Percentiles rank a stretch among this genome's conserved stretches.
phyloP scores from a whole-genome alignment of 2,329 filamentous ascomycete species.

The Xylariaceae sp. region DNA sequence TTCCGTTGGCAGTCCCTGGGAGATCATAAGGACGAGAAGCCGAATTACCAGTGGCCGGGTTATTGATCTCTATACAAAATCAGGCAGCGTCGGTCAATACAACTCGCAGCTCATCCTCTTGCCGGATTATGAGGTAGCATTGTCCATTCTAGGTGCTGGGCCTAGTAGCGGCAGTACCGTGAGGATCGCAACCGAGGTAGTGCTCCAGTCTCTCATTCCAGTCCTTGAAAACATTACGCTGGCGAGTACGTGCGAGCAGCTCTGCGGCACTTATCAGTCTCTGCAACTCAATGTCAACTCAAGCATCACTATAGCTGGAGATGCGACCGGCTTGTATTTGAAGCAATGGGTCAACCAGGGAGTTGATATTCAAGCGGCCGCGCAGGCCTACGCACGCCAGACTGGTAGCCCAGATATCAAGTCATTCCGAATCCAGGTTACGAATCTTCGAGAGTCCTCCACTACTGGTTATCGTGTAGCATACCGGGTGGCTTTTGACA shows the following conservation, averaged over 20 bases:
- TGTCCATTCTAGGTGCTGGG: conserved; percentile 10
- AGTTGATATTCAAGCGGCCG: conserved; percentile 7
- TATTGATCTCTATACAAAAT: conserved; percentile 13
- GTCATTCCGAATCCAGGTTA: neutral
- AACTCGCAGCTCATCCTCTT: conserved; percentile 8
- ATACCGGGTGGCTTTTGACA: conserved; percentile 10
- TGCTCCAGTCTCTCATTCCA: conserved; percentile 14
- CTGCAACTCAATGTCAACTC: conserved; percentile 3
- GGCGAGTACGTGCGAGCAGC: neutral
- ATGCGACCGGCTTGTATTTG: conserved; percentile 12
- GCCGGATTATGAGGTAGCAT: conserved; percentile 1
- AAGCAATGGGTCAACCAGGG: conserved; percentile 4
- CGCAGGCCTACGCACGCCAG: conserved; percentile 3
- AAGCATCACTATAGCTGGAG: conserved; percentile 10
- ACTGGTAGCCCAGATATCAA: conserved; percentile 5
- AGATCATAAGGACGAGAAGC: conserved; percentile 12
- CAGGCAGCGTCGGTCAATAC: conserved; percentile 10
- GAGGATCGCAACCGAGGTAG: conserved; percentile 8
- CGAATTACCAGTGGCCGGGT: conserved; percentile 4
- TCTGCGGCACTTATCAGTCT: conserved; percentile 9
- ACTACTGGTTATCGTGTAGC: conserved; percentile 1
- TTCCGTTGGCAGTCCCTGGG: conserved; percentile 12
- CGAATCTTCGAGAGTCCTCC: conserved; percentile 1
- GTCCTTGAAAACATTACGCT: conserved; percentile 5
- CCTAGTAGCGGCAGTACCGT: conserved; percentile 1